Percentiles rank a stretch among this genome's conserved stretches.
These are phyloP conservation scores for Ceratocystis colombiana DNA, from an alignment of 2,329 filamentous ascomycete species.

Conservation along the genomic window DNA sequence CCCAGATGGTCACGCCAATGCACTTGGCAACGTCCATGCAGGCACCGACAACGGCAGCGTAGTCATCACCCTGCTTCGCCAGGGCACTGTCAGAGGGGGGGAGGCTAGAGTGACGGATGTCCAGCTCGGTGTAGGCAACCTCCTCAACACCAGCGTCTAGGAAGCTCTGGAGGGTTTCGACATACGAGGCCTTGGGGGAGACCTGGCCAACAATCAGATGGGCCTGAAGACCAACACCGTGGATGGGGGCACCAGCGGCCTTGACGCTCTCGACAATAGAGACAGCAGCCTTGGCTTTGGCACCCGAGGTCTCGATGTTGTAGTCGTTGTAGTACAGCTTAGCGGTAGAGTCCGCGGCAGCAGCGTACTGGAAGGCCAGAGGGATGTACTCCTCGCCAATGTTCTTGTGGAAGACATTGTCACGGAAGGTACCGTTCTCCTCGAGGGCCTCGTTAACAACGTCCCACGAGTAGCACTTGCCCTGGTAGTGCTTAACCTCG, in stretches of 20 bases:
- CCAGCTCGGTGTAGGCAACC: conserved; percentile 46
- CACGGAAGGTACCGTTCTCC: conserved; percentile 46
- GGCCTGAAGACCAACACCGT: conserved; percentile 52
- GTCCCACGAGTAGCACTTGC: conserved; percentile 54
- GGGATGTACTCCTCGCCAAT: conserved; percentile 49
- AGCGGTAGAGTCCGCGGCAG: conserved; percentile 43
- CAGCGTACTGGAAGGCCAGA: conserved; percentile 47
- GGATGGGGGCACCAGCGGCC: conserved; percentile 44
- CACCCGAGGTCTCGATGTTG: conserved; percentile 46
- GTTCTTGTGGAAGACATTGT: conserved; percentile 44
- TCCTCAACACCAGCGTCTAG: conserved; percentile 37
- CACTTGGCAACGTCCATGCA: conserved; percentile 31
- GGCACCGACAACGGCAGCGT: conserved; percentile 30
- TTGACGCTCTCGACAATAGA: conserved; percentile 40
- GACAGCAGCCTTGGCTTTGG: conserved; percentile 39
- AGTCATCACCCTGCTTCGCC: conserved; percentile 31
- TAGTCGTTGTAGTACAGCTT: conserved; percentile 52
- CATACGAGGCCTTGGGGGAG: conserved; percentile 36
- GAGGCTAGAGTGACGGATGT: conserved; percentile 37
- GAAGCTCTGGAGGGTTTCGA: conserved; percentile 38
- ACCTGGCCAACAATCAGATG: conserved; percentile 50
- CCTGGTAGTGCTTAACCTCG: conserved; percentile 48
- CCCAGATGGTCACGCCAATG: conserved; percentile 33
- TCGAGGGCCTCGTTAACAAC: conserved; percentile 55
- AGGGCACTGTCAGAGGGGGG: conserved; percentile 30